A percentile compares a stretch with the other conserved stretches of the same genome.
Conservation (phyloP, 352 stramenopile genomes). For the Phytophthora foliorum region DNA sequence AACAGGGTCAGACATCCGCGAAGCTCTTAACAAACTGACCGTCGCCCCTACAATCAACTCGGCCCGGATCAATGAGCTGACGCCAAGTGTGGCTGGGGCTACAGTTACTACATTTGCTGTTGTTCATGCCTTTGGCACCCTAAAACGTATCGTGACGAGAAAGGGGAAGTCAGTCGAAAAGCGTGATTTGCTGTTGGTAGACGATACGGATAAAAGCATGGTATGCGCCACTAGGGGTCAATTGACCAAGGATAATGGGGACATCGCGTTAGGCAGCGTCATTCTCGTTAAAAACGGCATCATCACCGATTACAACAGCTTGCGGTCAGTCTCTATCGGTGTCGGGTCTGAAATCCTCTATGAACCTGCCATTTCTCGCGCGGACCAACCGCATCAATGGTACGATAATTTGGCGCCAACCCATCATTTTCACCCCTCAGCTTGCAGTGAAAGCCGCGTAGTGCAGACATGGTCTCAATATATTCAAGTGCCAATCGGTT, state of each 20-base stretch:
- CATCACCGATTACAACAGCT: not conserved
- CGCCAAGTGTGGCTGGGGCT: not conserved
- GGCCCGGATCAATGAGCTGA: too few relatives aligned
- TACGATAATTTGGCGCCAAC: not conserved
- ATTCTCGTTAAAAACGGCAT: not conserved
- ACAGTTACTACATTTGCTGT: conserved; percentile 1
- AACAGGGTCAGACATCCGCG: too few relatives aligned
- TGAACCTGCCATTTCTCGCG: not conserved
- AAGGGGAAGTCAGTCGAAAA: not conserved
- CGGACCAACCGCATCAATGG: not conserved
- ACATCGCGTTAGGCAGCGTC: not conserved
- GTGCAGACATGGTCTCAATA: too few relatives aligned
- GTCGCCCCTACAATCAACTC: too few relatives aligned
- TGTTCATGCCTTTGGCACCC: not conserved
- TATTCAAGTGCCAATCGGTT: not conserved
- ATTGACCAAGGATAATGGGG: not conserved
- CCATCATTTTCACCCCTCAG: not conserved
- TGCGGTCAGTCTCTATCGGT: not conserved
- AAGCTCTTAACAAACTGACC: too few relatives aligned
- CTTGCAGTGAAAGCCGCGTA: not conserved
- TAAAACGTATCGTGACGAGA: not conserved
- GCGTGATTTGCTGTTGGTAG: conserved; percentile 1
- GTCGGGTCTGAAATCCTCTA: not conserved
- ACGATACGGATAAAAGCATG: not conserved
- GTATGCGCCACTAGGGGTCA: conserved; percentile 7